A percentile compares a stretch with the other conserved stretches of the same genome.
These are phyloP conservation scores for Hygrophoropsis aurantiaca DNA, from an alignment of 768 basidiomycete genomes.

Conservation along the genomic window DNA sequence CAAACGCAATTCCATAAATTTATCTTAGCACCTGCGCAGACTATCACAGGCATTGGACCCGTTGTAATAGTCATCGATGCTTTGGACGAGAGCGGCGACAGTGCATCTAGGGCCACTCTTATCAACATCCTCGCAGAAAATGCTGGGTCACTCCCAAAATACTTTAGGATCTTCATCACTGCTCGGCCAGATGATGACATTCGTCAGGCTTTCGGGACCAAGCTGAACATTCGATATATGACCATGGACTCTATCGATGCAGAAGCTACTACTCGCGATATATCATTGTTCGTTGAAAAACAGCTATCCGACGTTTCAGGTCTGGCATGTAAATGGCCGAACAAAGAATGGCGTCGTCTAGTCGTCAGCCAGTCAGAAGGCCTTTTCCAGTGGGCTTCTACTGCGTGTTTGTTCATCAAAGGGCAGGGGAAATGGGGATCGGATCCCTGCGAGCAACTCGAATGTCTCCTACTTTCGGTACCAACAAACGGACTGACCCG, in stretches of 20 bases:
- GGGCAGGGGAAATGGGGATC: constrained; percentile 20
- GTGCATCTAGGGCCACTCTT: constrained; percentile 14
- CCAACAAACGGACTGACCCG: too few species aligned
- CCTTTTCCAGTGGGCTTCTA: constrained; percentile 33
- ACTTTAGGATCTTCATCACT: constrained; percentile 27
- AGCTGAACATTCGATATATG: background rate
- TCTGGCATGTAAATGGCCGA: background rate
- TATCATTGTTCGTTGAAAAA: background rate
- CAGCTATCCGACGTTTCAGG: background rate
- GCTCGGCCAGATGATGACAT: constrained; percentile 25
- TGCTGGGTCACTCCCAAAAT: constrained; percentile 13
- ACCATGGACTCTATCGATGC: too few species aligned
- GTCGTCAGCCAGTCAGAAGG: constrained; percentile 6
- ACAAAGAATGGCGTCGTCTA: too few species aligned
- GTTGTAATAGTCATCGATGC: constrained; percentile 36
- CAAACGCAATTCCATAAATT: constrained; percentile 28
- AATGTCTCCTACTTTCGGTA: constrained; percentile 16
- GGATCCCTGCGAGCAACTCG: constrained; percentile 28
- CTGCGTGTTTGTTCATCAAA: constrained; percentile 28
- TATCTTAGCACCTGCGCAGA: constrained; percentile 23
- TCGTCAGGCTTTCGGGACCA: constrained; percentile 3
- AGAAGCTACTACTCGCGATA: background rate
- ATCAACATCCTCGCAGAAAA: constrained; percentile 16
- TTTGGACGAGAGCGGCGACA: constrained; percentile 28
- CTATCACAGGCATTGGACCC: constrained; percentile 26